Evolutionary conservation across 352 stramenopile genomes (phyloP), one percentile per base, ranked within the genome.

Genomic region (Pythium scleroteichum): DNA sequence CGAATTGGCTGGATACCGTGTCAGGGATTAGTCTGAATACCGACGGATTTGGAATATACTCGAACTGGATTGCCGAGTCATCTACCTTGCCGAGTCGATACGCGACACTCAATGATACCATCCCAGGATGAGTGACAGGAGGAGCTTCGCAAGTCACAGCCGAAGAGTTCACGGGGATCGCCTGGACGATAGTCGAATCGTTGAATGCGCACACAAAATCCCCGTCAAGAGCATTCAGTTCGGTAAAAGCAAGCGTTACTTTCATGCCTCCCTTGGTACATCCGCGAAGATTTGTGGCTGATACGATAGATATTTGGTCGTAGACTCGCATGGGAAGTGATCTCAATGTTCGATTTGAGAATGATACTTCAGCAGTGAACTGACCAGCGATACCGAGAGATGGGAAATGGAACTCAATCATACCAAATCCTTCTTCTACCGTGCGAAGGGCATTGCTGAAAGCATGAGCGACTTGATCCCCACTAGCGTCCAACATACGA

Each of bases 181-280:
- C 62, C 17, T 19, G 1, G 6, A 64, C 49, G 0, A 17, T 4
- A 16, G 16, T 19, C 10, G 50, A 54, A 23, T 23, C 20, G 22
- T 64, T 64, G 39, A 69, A 69, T 6, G 45, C 47, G 41, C 62
- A 69, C 5, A 13, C 48, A 6, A 69, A 27, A 2, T 48, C 20
- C 19, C 60, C 62, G n/a, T 69, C 62, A 29, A 69, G 26, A 20
- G 54, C 62, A 46, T 64, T 48, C 0, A 52, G 47, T 10, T 38
- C 49, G 8, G 53, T 27, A 2, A 69, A 16, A 2, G 27, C 22
- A 20, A 69, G 2, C 2, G 48, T 22, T 7, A 69, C 46, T 39
- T n/a, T 10, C 13, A 19, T 46, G 3, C 62, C 51, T 17, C 62
- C 62, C 2, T 2, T 26, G 22, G 27, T 47, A 4, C 29, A 24